A percentile compares a stretch with the other conserved stretches of the same genome.
Evolutionary conservation across 73 alveolate genomes (phyloP).

Genomic region (Paramecium sonneborni): DNA sequence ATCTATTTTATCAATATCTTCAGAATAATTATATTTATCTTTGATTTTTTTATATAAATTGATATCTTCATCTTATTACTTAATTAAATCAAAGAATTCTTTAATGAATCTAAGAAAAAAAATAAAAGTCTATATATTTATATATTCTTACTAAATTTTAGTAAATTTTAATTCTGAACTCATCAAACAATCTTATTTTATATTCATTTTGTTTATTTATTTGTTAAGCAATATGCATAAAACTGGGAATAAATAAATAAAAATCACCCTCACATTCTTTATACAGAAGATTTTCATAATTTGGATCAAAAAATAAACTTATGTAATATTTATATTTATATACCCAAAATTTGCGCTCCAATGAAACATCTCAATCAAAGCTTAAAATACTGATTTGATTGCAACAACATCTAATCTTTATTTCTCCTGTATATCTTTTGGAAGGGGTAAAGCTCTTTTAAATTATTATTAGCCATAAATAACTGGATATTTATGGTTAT

Average conservation of each 20-base stretch:
- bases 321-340: not conserved
- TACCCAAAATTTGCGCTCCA: slow-evolving; percentile 3
- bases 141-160: not conserved
- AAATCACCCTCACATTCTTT: not conserved
- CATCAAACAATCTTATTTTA: not conserved
- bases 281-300: not conserved
- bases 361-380: not conserved
- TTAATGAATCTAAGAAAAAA: not conserved
- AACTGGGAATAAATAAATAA: not conserved
- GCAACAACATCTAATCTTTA: not conserved
- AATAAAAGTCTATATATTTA: not conserved
- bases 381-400: not conserved
- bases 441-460: not conserved
- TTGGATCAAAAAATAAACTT: not conserved
- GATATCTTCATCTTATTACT: not conserved
- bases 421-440: not conserved
- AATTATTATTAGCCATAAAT: not conserved
- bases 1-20: not conserved
- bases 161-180: not conserved
- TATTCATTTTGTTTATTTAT: not conserved
- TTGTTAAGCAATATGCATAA: not conserved
- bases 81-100: not conserved
- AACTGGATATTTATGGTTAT: not conserved
- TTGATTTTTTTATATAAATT: not conserved
- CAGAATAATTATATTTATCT: not conserved